Evolutionary conservation across 106 monocot species (phyloP).

Genomic region (Apostasia ramifera): DNA sequence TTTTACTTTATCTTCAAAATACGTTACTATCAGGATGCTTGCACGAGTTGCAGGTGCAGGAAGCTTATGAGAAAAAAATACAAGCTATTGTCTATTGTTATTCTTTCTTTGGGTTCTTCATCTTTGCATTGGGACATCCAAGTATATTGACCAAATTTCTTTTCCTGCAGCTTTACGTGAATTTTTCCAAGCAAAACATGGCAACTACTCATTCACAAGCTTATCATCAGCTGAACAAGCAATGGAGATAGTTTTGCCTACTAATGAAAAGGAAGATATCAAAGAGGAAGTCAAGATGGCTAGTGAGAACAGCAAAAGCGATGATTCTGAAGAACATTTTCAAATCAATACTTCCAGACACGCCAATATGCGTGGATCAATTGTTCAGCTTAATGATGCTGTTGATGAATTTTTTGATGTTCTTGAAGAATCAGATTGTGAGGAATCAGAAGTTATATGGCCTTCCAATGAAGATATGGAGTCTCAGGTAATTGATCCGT

Average conservation of each 20-base stretch:
- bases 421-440: conserved; percentile 58
- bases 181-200: conserved; percentile 64
- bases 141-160: not conserved
- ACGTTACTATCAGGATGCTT: conserved; percentile 81
- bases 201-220: conserved; percentile 31
- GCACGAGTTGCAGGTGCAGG: conserved; percentile 78
- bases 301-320: conserved; percentile 14
- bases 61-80: too few relatives aligned
- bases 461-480: conserved; percentile 28
- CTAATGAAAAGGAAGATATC: conserved; percentile 35
- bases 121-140: not conserved
- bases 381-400: conserved; percentile 67
- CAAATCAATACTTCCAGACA: conserved; percentile 17
- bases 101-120: not conserved
- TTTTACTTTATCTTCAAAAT: conserved; percentile 70
- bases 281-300: conserved; percentile 34
- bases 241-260: conserved; percentile 32
- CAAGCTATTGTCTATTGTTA: not conserved
- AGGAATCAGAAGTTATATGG: conserved; percentile 42
- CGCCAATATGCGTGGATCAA: conserved; percentile 40
- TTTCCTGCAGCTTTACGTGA: conserved; percentile 73
- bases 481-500: conserved; percentile 36
- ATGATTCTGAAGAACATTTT: conserved; percentile 27
- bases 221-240: conserved; percentile 55
- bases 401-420: conserved; percentile 94